These are phyloP conservation scores for Galeopsis tetrahit DNA, from an alignment of 257 asterid genomes.

Conservation along the genomic window DNA sequence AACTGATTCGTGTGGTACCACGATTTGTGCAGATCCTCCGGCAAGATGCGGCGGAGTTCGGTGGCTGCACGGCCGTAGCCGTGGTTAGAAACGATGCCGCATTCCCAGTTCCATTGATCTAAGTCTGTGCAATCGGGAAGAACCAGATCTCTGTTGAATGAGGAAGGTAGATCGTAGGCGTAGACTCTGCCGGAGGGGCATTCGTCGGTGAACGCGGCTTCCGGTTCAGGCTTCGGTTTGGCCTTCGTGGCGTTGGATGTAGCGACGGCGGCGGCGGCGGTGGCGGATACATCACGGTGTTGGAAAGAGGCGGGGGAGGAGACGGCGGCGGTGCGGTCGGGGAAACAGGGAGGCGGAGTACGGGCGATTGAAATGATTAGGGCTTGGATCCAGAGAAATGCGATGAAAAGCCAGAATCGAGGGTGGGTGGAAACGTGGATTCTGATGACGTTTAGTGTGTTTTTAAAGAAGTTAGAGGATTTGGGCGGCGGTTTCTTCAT, in stretches of 20 bases:
- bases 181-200: slow-evolving; percentile 79
- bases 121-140: slow-evolving; percentile 65
- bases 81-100: slow-evolving; percentile 75
- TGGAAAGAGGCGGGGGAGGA: slow-evolving; percentile 32
- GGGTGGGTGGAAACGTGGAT: slow-evolving; percentile 61
- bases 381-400: slow-evolving; percentile 62
- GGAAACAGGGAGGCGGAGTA: slow-evolving; percentile 60
- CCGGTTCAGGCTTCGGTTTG: background rate
- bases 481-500: slow-evolving; percentile 43
- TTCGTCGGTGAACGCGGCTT: slow-evolving; percentile 41
- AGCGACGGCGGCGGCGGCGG: slow-evolving; percentile 14
- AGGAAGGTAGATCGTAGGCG: slow-evolving; percentile 74
- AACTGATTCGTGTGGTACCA: slow-evolving; percentile 94
- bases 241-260: slow-evolving; percentile 21
- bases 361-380: slow-evolving; percentile 56
- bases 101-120: slow-evolving; percentile 85
- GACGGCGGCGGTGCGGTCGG: slow-evolving; percentile 44
- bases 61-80: slow-evolving; percentile 75
- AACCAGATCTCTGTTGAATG: slow-evolving; percentile 61
- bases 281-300: background rate
- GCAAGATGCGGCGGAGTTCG: slow-evolving; percentile 62
- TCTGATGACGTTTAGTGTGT: slow-evolving; percentile 26
- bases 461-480: slow-evolving; percentile 35
- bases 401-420: slow-evolving; percentile 63
- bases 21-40: slow-evolving; percentile 56